Conservation (phyloP, 1,284 basidiomycete species). For the Ganoderma lucidum region DNA sequence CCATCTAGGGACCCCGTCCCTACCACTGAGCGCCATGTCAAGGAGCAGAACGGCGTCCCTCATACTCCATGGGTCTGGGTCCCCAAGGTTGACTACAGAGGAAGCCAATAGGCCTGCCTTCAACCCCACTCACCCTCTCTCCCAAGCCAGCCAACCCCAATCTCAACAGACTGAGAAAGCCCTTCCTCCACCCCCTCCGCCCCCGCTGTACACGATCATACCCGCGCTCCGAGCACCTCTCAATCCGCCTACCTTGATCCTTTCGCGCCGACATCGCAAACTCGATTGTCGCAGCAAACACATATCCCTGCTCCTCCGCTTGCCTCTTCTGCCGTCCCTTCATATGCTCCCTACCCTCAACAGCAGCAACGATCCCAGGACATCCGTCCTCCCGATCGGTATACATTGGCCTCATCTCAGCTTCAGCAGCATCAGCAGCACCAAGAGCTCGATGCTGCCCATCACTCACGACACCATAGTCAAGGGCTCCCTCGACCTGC, state of each 20-base stretch:
- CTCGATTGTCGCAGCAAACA: not conserved
- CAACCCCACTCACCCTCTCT: not conserved
- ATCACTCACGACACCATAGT: constrained; percentile 27
- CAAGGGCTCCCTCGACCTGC: constrained; percentile 26
- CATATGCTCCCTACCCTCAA: constrained; percentile 33
- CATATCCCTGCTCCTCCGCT: constrained; percentile 21
- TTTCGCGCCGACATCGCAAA: constrained; percentile 6
- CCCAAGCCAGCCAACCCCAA: constrained; percentile 23
- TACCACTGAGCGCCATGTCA: constrained; percentile 27
- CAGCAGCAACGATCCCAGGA: constrained; percentile 23
- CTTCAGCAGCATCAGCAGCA: constrained; percentile 22
- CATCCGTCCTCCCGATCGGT: not conserved
- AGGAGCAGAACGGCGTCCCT: constrained; percentile 37
- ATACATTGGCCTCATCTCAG: constrained; percentile 9
- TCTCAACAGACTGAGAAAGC: constrained; percentile 21
- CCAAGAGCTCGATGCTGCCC: constrained; percentile 10
- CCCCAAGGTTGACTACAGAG: constrained; percentile 38
- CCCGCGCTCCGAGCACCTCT: constrained; percentile 18
- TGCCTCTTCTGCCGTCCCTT: constrained; percentile 27
- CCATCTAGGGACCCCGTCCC: constrained; percentile 34
- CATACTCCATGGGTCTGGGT: constrained; percentile 49
- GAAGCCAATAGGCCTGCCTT: constrained; percentile 29
- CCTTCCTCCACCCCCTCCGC: constrained; percentile 18
- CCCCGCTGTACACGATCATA: constrained; percentile 20
- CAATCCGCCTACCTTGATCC: not conserved